Percentiles rank a stretch among this genome's conserved stretches.
Evolutionary conservation across 2,329 filamentous ascomycete genomes (phyloP).

Genomic region (Fusarium annulatum): DNA sequence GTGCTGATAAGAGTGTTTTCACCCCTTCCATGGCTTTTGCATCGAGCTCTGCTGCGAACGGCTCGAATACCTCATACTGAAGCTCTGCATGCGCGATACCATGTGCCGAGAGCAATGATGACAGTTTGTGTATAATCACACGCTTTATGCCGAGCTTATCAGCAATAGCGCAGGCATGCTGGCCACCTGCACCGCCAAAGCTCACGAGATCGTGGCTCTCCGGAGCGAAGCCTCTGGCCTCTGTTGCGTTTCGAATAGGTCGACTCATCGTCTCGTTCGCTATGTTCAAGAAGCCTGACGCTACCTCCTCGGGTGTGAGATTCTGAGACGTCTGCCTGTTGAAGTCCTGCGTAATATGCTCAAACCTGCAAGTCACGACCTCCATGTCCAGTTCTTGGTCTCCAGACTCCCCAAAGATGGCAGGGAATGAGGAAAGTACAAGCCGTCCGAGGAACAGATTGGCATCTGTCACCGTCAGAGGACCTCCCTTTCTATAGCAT

Average conservation of each 20-base stretch:
- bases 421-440: slow-evolving; percentile 71
- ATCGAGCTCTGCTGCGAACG: slow-evolving; percentile 43
- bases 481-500: slow-evolving; percentile 76
- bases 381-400: slow-evolving; percentile 61
- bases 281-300: slow-evolving; percentile 79
- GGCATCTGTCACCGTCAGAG: slow-evolving; percentile 78
- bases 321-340: slow-evolving; percentile 51
- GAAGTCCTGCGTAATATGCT: slow-evolving; percentile 53
- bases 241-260: slow-evolving; percentile 77
- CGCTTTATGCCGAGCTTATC: slow-evolving; percentile 53
- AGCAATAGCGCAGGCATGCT: slow-evolving; percentile 60
- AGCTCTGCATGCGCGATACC: slow-evolving; percentile 56
- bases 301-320: slow-evolving; percentile 54
- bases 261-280: slow-evolving; percentile 82
- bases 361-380: slow-evolving; percentile 52
- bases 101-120: slow-evolving; percentile 56
- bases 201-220: slow-evolving; percentile 49
- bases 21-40: slow-evolving; percentile 22
- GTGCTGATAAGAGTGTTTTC: slow-evolving; percentile 31
- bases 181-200: slow-evolving; percentile 77
- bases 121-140: slow-evolving; percentile 57
- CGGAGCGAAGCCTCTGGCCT: slow-evolving; percentile 60
- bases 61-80: slow-evolving; percentile 51
- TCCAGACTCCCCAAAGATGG: slow-evolving; percentile 77
- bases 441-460: slow-evolving; percentile 73